Conservation (phyloP, 345 rosid species). For the Fremontodendron californicum region DNA sequence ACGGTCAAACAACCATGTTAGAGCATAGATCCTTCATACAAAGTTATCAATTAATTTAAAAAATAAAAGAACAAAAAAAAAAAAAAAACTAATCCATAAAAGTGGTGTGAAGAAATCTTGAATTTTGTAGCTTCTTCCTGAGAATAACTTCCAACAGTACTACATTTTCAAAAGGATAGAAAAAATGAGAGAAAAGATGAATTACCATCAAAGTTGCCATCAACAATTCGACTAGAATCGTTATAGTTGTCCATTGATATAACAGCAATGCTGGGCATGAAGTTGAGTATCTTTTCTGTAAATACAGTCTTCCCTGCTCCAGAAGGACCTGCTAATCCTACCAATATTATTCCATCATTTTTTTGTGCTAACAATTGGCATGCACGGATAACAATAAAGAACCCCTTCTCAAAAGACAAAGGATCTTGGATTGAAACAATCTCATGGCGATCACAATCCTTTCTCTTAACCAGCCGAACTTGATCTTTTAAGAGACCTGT, state of each 20-base stretch:
- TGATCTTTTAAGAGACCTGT: slow-evolving; percentile 84
- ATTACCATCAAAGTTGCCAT: slow-evolving; percentile 92
- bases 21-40: neutral
- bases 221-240: slow-evolving; percentile 83
- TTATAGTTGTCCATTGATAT: slow-evolving; percentile 95
- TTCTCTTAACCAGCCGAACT: slow-evolving; percentile 68
- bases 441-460: slow-evolving; percentile 58
- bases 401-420: slow-evolving; percentile 89
- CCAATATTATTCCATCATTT: slow-evolving; percentile 79
- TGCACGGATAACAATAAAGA: slow-evolving; percentile 81
- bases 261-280: slow-evolving; percentile 81
- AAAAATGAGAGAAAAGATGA: slow-evolving; percentile 1
- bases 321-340: slow-evolving; percentile 97
- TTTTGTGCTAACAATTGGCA: slow-evolving; percentile 83
- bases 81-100: neutral
- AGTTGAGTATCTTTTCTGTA: slow-evolving; percentile 81
- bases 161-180: neutral
- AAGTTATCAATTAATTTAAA: neutral
- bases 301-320: slow-evolving; percentile 99
- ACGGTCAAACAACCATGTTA: neutral
- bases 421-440: slow-evolving; percentile 65
- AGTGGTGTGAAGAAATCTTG: neutral
- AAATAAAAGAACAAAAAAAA: neutral
- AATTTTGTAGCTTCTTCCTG: neutral
- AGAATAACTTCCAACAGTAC: neutral